phyloP scores from a whole-genome alignment of 371 early-diverging fungal species.

The Apophysomyces sp. region DNA sequence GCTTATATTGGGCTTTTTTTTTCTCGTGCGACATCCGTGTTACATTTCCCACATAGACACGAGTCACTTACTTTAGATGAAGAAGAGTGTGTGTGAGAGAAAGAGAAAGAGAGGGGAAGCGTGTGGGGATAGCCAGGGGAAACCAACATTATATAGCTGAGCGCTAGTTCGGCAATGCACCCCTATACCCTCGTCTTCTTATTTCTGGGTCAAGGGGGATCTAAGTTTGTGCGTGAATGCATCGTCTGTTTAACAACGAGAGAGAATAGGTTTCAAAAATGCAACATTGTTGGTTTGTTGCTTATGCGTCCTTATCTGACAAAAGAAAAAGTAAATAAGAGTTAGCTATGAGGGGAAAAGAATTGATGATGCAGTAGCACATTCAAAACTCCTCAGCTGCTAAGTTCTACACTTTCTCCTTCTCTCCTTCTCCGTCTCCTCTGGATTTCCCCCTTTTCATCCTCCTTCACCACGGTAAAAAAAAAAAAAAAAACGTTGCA shows the following conservation, averaged over 20 bases:
- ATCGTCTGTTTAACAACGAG: neutral
- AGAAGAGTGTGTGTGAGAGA: neutral
- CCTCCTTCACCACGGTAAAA: neutral
- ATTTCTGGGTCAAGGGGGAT: conserved; percentile 1
- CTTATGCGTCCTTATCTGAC: neutral
- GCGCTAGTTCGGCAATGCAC: neutral
- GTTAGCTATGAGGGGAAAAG: neutral
- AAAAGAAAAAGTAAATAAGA: neutral
- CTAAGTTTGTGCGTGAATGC: conserved; percentile 3
- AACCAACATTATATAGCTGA: neutral
- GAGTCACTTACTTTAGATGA: conserved; percentile 5
- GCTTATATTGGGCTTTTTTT: conserved; percentile 5
- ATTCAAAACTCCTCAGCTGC: neutral
- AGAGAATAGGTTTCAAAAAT: neutral
- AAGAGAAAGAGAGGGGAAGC: conserved; percentile 2
- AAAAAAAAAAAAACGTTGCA: neutral
- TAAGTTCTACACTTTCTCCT: neutral
- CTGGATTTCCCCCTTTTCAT: neutral
- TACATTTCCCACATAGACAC: conserved; percentile 12
- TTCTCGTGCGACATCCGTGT: conserved; percentile 10
- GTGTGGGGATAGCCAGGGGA: conserved; percentile 1
- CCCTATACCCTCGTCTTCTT: conserved; percentile 2
- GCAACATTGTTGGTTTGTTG: neutral
- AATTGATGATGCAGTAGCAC: neutral
- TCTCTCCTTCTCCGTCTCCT: neutral